phyloP scores from a whole-genome alignment of 176 grass and related monocot species.

The Oryza meridionalis region DNA sequence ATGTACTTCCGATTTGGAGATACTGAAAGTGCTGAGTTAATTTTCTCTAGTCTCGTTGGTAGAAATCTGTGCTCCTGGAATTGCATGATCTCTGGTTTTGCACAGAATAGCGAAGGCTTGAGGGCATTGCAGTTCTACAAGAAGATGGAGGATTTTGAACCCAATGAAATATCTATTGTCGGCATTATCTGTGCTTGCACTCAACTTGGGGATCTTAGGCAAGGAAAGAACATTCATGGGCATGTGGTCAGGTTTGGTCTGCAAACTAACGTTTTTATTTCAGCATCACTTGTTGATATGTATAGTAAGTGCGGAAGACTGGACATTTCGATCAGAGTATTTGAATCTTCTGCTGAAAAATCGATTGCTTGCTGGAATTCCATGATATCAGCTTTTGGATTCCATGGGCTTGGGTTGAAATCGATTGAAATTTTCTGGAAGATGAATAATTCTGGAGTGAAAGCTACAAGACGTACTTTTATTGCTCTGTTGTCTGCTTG shows the following conservation, averaged over 20 bases:
- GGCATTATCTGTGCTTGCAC: conserved; percentile 68
- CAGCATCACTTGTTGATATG: conserved; percentile 80
- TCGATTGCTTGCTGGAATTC: conserved; percentile 89
- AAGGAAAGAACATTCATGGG: conserved; percentile 73
- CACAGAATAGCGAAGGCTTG: conserved; percentile 58
- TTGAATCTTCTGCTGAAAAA: conserved; percentile 63
- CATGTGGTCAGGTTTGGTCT: conserved; percentile 57
- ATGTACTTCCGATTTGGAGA: conserved; percentile 78
- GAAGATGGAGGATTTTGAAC: conserved; percentile 48
- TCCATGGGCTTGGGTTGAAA: conserved; percentile 70
- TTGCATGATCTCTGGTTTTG: conserved; percentile 79
- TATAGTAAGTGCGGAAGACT: conserved; percentile 88
- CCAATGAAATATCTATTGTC: conserved; percentile 69
- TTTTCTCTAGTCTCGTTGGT: conserved; percentile 50
- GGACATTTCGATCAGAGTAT: conserved; percentile 51
- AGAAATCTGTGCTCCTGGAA: conserved; percentile 84
- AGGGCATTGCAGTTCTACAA: conserved; percentile 74
- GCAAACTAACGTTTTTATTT: conserved; percentile 70
- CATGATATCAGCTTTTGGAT: conserved; percentile 81
- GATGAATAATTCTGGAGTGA: conserved; percentile 62
- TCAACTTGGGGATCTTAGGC: conserved; percentile 57
- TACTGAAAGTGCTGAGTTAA: conserved; percentile 56
- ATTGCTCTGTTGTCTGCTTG: conserved; percentile 84
- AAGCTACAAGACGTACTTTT: conserved; percentile 79
- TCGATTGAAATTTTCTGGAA: conserved; percentile 69